Evolutionary conservation across 768 basidiomycete species (phyloP).

Genomic region (Collybia mongolica): DNA sequence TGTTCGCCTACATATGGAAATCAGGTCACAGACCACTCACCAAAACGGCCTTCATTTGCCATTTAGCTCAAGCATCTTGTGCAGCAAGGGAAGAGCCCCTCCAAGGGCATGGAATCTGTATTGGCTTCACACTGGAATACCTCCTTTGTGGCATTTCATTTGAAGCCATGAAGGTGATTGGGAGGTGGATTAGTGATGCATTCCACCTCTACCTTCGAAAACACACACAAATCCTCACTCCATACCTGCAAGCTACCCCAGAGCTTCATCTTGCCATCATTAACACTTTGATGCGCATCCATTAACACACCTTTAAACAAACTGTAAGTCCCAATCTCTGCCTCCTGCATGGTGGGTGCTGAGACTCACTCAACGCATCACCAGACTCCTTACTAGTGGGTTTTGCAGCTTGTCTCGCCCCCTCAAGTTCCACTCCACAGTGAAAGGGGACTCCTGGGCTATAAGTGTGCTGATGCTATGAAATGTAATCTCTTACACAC

Average conservation of each 20-base stretch:
- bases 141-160: slow-evolving; percentile 15
- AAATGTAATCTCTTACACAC: too few relatives aligned
- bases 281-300: too few relatives aligned
- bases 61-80: slow-evolving; percentile 8
- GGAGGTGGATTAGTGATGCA: slow-evolving; percentile 11
- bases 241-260: slow-evolving; percentile 13
- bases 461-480: too few relatives aligned
- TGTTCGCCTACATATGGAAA: slow-evolving; percentile 8
- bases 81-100: slow-evolving; percentile 5
- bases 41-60: slow-evolving; percentile 14
- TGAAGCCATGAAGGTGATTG: slow-evolving; percentile 13
- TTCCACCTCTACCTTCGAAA: slow-evolving; percentile 7
- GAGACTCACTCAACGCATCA: too few relatives aligned
- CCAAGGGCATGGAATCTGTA: slow-evolving; percentile 23
- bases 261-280: too few relatives aligned
- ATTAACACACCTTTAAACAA: too few relatives aligned
- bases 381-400: too few relatives aligned
- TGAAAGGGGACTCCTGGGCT: too few relatives aligned
- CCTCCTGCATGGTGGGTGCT: too few relatives aligned
- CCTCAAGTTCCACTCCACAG: too few relatives aligned
- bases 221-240: slow-evolving; percentile 12
- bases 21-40: slow-evolving; percentile 18
- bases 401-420: too few relatives aligned
- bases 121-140: slow-evolving; percentile 24
- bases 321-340: too few relatives aligned